A percentile compares a stretch with the other conserved stretches of the same genome.
Evolutionary conservation across 1,284 basidiomycete species (phyloP).

Genomic region (Cutaneotrichosporon cutaneum): DNA sequence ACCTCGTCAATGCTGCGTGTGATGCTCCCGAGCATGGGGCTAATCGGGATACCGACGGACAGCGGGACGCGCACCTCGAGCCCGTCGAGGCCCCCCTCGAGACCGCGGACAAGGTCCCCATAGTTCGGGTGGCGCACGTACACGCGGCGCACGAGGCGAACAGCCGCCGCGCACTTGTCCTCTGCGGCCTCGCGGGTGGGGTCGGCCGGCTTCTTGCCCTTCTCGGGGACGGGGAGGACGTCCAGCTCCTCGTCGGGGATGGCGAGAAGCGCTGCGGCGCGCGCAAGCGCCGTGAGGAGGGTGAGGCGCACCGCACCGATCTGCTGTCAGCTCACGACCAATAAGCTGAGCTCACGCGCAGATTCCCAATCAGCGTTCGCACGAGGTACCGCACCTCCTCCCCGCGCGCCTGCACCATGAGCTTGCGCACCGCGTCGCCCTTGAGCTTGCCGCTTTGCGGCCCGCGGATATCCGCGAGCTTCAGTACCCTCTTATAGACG

Average conservation of each 20-base stretch:
- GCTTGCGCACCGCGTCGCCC: conserved; percentile 73
- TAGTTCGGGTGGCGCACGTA: conserved; percentile 89
- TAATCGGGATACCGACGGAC: conserved; percentile 64
- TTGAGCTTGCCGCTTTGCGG: conserved; percentile 72
- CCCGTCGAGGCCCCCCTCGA: conserved; percentile 65
- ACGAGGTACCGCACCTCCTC: conserved; percentile 85
- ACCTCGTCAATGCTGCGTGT: conserved; percentile 80
- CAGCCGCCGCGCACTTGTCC: conserved; percentile 59
- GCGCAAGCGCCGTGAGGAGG: conserved; percentile 76
- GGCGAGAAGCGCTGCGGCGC: conserved; percentile 67
- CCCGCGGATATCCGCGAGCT: conserved; percentile 67
- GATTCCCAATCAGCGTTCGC: conserved; percentile 74
- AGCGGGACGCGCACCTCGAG: conserved; percentile 69
- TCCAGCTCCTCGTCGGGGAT: conserved; percentile 49
- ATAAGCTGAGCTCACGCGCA: conserved; percentile 61
- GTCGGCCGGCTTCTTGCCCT: conserved; percentile 53
- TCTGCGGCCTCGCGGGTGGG: conserved; percentile 57
- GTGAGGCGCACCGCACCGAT: conserved; percentile 84
- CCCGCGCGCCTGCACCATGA: conserved; percentile 78
- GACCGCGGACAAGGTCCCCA: conserved; percentile 68
- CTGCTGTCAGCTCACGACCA: conserved; percentile 61
- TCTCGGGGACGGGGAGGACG: conserved; percentile 48
- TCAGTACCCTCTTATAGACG: conserved; percentile 66
- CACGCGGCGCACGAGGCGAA: conserved; percentile 67
- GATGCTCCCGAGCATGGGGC: conserved; percentile 57